Evolutionary conservation across 2,329 filamentous ascomycete genomes (phyloP).

Genomic region (Sphaerulina vaccinii): DNA sequence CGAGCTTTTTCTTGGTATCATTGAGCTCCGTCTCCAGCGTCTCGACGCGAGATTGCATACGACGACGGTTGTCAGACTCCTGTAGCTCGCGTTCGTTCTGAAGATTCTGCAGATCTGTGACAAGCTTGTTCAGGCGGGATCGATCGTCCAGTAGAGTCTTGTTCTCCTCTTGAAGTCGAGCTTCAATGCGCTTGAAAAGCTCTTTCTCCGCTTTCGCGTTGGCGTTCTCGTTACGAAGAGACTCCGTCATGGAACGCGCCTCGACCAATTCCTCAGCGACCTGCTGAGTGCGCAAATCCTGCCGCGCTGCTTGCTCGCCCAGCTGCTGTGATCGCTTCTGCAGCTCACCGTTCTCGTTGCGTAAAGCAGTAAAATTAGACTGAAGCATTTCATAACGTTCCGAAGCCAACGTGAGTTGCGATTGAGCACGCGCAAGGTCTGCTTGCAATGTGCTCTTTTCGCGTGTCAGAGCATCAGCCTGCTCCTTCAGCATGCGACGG

Average conservation of each 20-base stretch:
- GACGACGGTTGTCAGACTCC: conserved; percentile 77
- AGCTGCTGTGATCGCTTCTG: conserved; percentile 76
- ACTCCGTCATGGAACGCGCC: conserved; percentile 75
- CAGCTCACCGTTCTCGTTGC: conserved; percentile 80
- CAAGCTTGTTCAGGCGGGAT: conserved; percentile 74
- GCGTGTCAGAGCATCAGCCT: conserved; percentile 74
- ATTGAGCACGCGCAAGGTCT: conserved; percentile 75
- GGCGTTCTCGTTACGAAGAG: conserved; percentile 82
- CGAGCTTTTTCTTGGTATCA: conserved; percentile 76
- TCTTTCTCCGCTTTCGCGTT: conserved; percentile 95
- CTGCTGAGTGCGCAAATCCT: conserved; percentile 87
- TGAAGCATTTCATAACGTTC: conserved; percentile 89
- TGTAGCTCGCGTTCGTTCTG: conserved; percentile 87
- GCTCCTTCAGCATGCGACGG: conserved; percentile 76
- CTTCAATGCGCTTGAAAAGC: conserved; percentile 90
- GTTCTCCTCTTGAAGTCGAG: conserved; percentile 83
- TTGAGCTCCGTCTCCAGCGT: conserved; percentile 75
- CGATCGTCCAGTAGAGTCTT: conserved; percentile 82
- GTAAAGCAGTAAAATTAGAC: conserved; percentile 78
- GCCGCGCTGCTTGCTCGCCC: conserved; percentile 80
- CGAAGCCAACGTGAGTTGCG: conserved; percentile 75
- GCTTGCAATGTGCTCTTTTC: conserved; percentile 82
- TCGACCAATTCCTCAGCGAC: conserved; percentile 92
- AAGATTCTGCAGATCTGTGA: conserved; percentile 80
- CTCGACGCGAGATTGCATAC: conserved; percentile 76